These are phyloP conservation scores for Pyricularia sp. DNA, from an alignment of 2,329 filamentous ascomycete species.

Conservation along the genomic window DNA sequence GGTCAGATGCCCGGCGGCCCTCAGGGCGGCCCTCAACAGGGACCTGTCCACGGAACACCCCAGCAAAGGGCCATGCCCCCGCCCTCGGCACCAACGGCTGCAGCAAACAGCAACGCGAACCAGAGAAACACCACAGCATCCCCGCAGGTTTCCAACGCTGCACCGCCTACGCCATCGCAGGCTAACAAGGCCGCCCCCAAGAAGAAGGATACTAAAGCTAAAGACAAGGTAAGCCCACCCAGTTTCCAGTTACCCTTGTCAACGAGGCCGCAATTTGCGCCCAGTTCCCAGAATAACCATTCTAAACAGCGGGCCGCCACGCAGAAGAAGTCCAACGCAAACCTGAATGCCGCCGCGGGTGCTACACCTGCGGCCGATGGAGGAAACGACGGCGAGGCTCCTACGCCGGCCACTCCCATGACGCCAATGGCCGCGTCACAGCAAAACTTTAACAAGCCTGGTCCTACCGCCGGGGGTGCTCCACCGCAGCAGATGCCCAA, in stretches of 20 bases:
- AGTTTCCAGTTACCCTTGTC: not conserved
- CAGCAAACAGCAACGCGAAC: conserved; percentile 26
- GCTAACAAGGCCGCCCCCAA: conserved; percentile 61
- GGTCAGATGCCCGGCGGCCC: conserved; percentile 24
- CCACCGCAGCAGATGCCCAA: conserved; percentile 21
- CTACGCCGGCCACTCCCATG: conserved; percentile 50
- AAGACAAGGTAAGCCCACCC: conserved; percentile 46
- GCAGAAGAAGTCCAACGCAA: conserved; percentile 51
- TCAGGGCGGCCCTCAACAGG: conserved; percentile 25
- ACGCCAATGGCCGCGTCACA: conserved; percentile 38
- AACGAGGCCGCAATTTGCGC: conserved; percentile 3
- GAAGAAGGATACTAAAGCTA: conserved; percentile 60
- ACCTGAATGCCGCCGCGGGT: conserved; percentile 28
- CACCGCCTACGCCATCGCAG: conserved; percentile 66
- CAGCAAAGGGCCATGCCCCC: conserved; percentile 60
- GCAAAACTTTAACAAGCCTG: conserved; percentile 32
- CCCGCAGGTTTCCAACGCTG: conserved; percentile 49
- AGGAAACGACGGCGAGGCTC: conserved; percentile 41
- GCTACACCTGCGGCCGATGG: conserved; percentile 46
- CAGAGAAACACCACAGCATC: conserved; percentile 45
- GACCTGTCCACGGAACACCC: conserved; percentile 52
- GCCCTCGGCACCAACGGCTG: conserved; percentile 43
- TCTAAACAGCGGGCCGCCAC: conserved; percentile 30
- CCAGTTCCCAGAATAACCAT: conserved; percentile 5
- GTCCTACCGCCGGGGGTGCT: conserved; percentile 12